Evolutionary conservation across 2,329 filamentous ascomycete genomes (phyloP).

Genomic region (Hymenoscyphus infarciens): DNA sequence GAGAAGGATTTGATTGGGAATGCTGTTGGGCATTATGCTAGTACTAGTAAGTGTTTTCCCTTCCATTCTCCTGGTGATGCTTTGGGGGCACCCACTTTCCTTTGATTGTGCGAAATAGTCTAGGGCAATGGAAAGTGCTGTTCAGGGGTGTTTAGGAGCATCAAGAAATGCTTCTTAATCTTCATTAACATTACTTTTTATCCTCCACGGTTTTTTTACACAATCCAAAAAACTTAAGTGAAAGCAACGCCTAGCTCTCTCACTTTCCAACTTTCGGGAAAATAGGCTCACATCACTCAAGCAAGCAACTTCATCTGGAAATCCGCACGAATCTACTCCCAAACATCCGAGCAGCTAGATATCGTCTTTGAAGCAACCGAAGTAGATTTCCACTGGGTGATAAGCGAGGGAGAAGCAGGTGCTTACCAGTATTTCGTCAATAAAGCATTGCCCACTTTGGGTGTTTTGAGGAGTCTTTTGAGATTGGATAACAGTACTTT

Average conservation of each 20-base stretch:
- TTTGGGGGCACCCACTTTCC: too few species aligned
- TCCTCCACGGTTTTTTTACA: too few species aligned
- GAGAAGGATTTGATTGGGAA: conserved; percentile 20
- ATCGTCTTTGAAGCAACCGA: conserved; percentile 45
- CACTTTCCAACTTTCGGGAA: too few species aligned
- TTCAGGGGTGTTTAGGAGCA: too few species aligned
- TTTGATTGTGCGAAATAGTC: too few species aligned
- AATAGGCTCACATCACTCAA: too few species aligned
- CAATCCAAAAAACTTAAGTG: too few species aligned
- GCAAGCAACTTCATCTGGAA: conserved; percentile 37
- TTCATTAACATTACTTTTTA: too few species aligned
- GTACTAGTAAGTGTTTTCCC: conserved; percentile 13
- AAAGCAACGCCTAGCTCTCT: too few species aligned
- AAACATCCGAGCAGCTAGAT: conserved; percentile 44
- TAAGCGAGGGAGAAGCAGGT: conserved; percentile 46
- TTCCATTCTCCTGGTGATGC: not conserved
- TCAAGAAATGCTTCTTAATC: too few species aligned
- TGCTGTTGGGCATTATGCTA: conserved; percentile 21
- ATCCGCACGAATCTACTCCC: conserved; percentile 41
- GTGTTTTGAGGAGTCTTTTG: conserved; percentile 49
- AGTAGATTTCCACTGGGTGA: conserved; percentile 51
- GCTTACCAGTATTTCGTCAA: conserved; percentile 56
- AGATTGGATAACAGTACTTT: conserved; percentile 48
- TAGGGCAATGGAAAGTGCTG: too few species aligned
- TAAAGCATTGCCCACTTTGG: conserved; percentile 44